Evolutionary conservation across 768 basidiomycete species (phyloP), one percentile per base, ranked within the genome.

Genomic region (Artomyces pyxidatus): DNA sequence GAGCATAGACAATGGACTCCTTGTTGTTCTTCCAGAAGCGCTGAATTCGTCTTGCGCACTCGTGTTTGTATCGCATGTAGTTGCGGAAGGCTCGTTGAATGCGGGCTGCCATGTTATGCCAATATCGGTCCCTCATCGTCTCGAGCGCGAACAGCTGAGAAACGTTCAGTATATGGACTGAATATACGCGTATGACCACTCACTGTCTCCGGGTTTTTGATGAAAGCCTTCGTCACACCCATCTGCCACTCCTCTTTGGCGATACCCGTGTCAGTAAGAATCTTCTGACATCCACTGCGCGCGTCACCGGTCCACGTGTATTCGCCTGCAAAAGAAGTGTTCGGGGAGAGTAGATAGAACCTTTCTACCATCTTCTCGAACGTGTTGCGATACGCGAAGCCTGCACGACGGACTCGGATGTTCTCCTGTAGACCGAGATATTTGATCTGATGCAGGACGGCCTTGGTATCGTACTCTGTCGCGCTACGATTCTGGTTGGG

Each of bases 1-100:
- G 83, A 16, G 88, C 84, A 62, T 92, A 97, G 23, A 80, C 88
- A 42, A 98, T 76, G 16, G 78, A 76, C 62, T 97, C 93, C 65
- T 97, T 98, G 74, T 97, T 97, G 67, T 91, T 91, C 73, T 85
- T 90, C 96, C 96, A 99, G 77, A 97, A 98, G 48, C 94, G 74
- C 63, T 98, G 96, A 47, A 99, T 98, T 46, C 92, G 85, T 28
- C 78, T 79, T 10, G 96, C 96, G 59, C 91, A 95, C 62, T 97
- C 96, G 58, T 93, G 80, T 68, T 88, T 92, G 69, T 96, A 90
- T 8, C 95, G 81, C 77, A 94, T 78, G 65, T 96, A 96, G 63
- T 96, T 95, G 50, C 95, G 77, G 78, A 84, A 99, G 4, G 92
- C 92, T 28, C 96, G 83, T 65, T 99, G 96, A 45, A 99, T 99